These are phyloP conservation scores for Nymphaea colorata DNA, from an alignment of 164 flowering plant species.

Conservation along the genomic window DNA sequence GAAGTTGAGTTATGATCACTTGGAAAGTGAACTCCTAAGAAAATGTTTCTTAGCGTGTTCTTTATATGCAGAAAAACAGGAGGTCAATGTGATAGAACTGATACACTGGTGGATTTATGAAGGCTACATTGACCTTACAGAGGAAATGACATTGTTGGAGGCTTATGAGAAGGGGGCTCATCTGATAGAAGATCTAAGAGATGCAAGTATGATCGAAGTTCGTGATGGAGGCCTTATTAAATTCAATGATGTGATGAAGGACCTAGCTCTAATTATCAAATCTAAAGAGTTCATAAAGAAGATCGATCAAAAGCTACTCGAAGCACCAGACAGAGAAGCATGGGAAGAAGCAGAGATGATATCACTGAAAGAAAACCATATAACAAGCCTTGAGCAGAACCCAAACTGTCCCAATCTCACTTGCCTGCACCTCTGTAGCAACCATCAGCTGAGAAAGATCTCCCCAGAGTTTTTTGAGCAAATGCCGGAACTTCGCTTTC, in stretches of 20 bases:
- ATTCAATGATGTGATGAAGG: background rate
- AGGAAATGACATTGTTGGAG: background rate
- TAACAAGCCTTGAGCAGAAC: background rate
- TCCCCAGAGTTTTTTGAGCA: slow-evolving; percentile 8
- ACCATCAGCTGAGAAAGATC: background rate
- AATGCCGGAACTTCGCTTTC: slow-evolving; percentile 8
- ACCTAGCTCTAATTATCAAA: background rate
- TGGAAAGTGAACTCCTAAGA: background rate
- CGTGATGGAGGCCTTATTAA: background rate
- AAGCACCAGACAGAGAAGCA: background rate
- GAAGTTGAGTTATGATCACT: slow-evolving; percentile 1
- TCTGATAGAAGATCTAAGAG: slow-evolving; percentile 1
- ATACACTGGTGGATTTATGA: background rate
- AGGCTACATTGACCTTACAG: background rate
- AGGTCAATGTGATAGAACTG: background rate
- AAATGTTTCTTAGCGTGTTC: slow-evolving; percentile 2
- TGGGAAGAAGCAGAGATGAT: slow-evolving; percentile 5
- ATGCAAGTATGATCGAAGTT: background rate
- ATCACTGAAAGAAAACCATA: slow-evolving; percentile 1
- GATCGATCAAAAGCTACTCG: background rate
- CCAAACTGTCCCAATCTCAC: background rate
- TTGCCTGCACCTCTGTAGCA: slow-evolving; percentile 3
- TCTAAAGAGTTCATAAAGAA: background rate
- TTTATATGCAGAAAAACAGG: background rate
- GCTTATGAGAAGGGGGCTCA: background rate